These are phyloP conservation scores for Candida easanensis DNA, from an alignment of 805 yeast species.

Conservation along the genomic window DNA sequence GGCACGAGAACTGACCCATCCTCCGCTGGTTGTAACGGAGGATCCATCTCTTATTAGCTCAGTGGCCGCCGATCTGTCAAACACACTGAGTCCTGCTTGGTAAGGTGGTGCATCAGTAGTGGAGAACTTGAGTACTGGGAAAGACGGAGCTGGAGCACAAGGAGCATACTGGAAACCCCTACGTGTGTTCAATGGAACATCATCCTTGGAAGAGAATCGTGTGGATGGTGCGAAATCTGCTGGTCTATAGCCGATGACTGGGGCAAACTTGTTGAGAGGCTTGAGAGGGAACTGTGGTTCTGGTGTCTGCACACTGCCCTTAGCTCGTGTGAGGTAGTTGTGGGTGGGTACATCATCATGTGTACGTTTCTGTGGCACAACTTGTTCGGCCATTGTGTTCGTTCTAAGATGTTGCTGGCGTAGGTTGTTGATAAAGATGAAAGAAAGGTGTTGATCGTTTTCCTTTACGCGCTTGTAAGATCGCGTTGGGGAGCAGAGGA, in stretches of 20 bases:
- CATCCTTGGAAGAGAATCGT: conserved; percentile 54
- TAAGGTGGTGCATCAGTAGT: conserved; percentile 75
- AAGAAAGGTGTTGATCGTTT: too few relatives aligned
- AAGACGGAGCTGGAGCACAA: conserved; percentile 66
- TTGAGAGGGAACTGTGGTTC: neutral
- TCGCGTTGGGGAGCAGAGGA: too few relatives aligned
- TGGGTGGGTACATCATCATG: conserved; percentile 1
- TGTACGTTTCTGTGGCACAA: conserved; percentile 6
- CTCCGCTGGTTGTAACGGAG: conserved; percentile 56
- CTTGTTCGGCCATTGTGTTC: neutral
- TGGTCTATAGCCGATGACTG: conserved; percentile 23
- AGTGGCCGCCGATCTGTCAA: conserved; percentile 68
- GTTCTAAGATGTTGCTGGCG: neutral
- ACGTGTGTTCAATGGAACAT: conserved; percentile 67
- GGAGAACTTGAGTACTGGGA: conserved; percentile 57
- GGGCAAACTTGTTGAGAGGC: conserved; percentile 23
- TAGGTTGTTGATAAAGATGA: too few relatives aligned
- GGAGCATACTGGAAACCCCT: conserved; percentile 80
- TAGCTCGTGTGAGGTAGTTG: conserved; percentile 12
- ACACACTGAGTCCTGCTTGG: conserved; percentile 52
- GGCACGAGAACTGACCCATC: conserved; percentile 79
- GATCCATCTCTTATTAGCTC: conserved; percentile 36
- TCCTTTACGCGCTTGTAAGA: too few relatives aligned
- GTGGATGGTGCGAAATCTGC: conserved; percentile 19
- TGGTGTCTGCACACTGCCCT: neutral